Evolutionary conservation across 371 early-diverging fungal species (phyloP).

Genomic region (Nematocida major): DNA sequence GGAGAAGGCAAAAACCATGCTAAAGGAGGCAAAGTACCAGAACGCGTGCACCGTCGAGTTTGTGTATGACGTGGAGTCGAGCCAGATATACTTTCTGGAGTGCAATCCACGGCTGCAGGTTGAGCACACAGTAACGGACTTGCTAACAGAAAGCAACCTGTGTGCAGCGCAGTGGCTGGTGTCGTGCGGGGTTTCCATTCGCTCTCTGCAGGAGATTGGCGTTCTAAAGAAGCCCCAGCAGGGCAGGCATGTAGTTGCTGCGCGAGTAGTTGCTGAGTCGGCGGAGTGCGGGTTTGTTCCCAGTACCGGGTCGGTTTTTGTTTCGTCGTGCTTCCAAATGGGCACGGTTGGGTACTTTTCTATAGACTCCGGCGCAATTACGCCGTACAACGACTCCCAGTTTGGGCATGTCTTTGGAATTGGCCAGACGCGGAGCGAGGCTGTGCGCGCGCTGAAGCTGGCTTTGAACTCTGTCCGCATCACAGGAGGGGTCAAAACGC

Average conservation of each 20-base stretch:
- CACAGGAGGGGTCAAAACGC: constrained; percentile 30
- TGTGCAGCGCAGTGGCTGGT: constrained; percentile 91
- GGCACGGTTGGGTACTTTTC: constrained; percentile 97
- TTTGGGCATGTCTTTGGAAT: constrained; percentile 96
- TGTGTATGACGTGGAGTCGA: constrained; percentile 75
- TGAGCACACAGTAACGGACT: constrained; percentile 96
- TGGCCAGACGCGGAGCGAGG: constrained; percentile 73
- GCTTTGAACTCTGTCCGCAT: constrained; percentile 14
- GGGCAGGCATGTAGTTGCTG: constrained; percentile 81
- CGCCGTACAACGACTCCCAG: constrained; percentile 94
- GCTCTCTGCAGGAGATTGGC: neutral
- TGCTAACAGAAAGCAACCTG: constrained; percentile 88
- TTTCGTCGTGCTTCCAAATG: constrained; percentile 80
- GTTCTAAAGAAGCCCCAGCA: neutral
- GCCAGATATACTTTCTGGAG: constrained; percentile 86
- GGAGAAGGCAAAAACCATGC: constrained; percentile 82
- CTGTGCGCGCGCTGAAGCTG: constrained; percentile 31
- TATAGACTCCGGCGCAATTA: constrained; percentile 82
- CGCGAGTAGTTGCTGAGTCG: constrained; percentile 96
- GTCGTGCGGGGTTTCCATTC: constrained; percentile 69
- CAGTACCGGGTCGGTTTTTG: constrained; percentile 81
- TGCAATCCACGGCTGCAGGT: constrained; percentile 94
- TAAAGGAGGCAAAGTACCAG: constrained; percentile 82
- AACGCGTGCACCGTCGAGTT: constrained; percentile 97
- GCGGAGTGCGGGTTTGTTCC: constrained; percentile 95